Percentiles rank a stretch among this genome's conserved stretches.
These are phyloP conservation scores for Apiotrichum sp. DNA, from an alignment of 1,284 basidiomycete species.

Conservation along the genomic window DNA sequence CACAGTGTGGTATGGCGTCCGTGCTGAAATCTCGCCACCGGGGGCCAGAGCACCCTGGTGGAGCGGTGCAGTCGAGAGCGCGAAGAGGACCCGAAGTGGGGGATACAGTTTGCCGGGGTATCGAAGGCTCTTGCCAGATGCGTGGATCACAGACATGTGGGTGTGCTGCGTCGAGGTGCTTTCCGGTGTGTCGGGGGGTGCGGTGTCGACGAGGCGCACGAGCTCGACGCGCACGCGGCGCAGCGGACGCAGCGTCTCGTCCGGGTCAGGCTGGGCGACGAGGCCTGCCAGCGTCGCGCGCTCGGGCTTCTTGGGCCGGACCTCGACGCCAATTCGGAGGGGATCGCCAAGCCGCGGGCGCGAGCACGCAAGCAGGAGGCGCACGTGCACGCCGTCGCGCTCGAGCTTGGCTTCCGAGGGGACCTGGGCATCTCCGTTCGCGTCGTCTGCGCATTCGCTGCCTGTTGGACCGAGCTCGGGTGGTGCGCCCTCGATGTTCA, in stretches of 20 bases:
- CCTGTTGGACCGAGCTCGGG: constrained; percentile 16
- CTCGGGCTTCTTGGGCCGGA: constrained; percentile 23
- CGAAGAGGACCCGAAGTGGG: constrained; percentile 43
- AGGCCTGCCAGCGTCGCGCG: constrained; percentile 31
- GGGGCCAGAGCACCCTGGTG: constrained; percentile 21
- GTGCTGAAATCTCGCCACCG: constrained; percentile 38
- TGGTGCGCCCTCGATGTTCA: constrained; percentile 37
- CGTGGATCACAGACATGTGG: constrained; percentile 21
- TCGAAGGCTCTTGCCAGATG: constrained; percentile 43
- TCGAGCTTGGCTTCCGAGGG: constrained; percentile 26
- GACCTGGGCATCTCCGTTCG: constrained; percentile 12
- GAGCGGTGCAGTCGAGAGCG: constrained; percentile 33
- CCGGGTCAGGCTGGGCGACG: constrained; percentile 27
- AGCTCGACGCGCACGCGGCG: constrained; percentile 41
- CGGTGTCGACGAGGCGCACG: constrained; percentile 25
- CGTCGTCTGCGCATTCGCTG: not conserved
- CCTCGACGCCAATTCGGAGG: constrained; percentile 37
- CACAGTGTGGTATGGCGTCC: constrained; percentile 34
- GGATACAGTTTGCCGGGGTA: constrained; percentile 37
- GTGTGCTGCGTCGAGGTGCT: constrained; percentile 10
- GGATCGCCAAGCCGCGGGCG: constrained; percentile 30
- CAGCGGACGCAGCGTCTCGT: constrained; percentile 30
- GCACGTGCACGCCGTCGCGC: constrained; percentile 25
- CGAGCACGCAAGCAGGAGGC: constrained; percentile 30
- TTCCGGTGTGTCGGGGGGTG: not conserved